Conservation (phyloP, 345 rosid species). For the Psidium friedrichsthalianum region DNA sequence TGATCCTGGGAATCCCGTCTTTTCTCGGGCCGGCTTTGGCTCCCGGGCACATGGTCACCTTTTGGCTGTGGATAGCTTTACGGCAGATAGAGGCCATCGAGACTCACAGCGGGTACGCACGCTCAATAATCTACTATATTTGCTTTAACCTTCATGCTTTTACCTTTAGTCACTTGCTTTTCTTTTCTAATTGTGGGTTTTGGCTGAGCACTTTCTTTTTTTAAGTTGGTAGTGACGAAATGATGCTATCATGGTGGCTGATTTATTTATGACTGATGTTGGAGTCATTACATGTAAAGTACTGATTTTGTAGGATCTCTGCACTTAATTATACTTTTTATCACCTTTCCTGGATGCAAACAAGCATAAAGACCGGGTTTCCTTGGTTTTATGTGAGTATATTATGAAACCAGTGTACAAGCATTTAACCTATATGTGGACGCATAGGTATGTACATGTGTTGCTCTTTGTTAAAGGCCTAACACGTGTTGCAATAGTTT, state of each 20-base stretch:
- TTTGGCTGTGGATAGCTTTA: conserved; percentile 87
- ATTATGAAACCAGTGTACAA: background rate
- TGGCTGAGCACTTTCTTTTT: conserved; percentile 9
- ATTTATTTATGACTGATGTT: conserved; percentile 6
- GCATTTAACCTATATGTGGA: background rate
- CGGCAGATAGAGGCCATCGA: conserved; percentile 90
- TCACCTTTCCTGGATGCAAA: background rate
- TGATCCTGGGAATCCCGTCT: conserved; percentile 88
- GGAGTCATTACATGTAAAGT: background rate
- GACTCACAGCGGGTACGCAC: conserved; percentile 92
- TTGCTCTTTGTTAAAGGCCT: background rate
- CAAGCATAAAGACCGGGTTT: background rate
- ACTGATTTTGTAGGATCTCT: background rate
- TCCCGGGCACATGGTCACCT: conserved; percentile 93
- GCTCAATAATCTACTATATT: conserved; percentile 1
- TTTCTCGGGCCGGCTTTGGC: conserved; percentile 89
- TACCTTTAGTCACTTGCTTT: background rate
- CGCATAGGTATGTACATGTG: background rate
- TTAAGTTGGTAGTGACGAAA: conserved; percentile 21
- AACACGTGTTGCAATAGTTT: background rate
- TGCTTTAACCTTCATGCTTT: background rate
- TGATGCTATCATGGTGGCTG: conserved; percentile 15
- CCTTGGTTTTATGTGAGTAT: background rate
- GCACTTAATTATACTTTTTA: background rate
- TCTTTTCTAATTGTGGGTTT: background rate